Evolutionary conservation across 2,329 filamentous ascomycete species (phyloP).

Genomic region (Sarocladium oryzae): DNA sequence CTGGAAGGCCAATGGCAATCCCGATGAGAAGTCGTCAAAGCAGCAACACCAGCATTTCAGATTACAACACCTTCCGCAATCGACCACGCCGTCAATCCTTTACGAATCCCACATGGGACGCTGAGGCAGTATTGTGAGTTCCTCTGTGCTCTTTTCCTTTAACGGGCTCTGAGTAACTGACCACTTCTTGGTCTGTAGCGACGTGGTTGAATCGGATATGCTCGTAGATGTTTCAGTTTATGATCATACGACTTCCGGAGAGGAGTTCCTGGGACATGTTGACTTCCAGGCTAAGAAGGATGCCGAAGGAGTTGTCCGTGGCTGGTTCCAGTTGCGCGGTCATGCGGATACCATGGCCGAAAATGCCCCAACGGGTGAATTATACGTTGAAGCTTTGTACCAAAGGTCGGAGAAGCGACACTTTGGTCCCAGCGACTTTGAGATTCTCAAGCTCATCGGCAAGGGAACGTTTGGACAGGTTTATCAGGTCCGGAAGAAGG

Average conservation of each 20-base stretch:
- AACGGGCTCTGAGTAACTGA: neutral
- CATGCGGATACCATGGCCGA: constrained; percentile 66
- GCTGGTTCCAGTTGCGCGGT: constrained; percentile 78
- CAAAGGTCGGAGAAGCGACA: constrained; percentile 84
- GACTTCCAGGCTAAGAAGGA: constrained; percentile 64
- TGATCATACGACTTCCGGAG: constrained; percentile 70
- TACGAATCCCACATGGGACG: constrained; percentile 90
- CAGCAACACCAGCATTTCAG: constrained; percentile 81
- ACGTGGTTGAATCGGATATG: constrained; percentile 87
- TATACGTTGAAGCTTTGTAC: constrained; percentile 80
- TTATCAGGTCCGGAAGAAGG: constrained; percentile 96
- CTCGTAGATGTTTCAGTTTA: constrained; percentile 92
- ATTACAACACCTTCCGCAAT: constrained; percentile 54
- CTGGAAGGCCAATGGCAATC: constrained; percentile 81
- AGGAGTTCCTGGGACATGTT: constrained; percentile 88
- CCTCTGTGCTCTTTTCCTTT: neutral
- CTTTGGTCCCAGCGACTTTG: constrained; percentile 91
- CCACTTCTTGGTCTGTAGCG: constrained; percentile 47
- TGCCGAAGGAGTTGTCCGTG: constrained; percentile 65
- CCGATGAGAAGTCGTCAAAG: constrained; percentile 96
- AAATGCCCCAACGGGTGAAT: constrained; percentile 75
- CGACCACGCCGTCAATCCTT: constrained; percentile 51
- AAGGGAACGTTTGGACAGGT: constrained; percentile 98
- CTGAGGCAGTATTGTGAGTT: constrained; percentile 88
- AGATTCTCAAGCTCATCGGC: constrained; percentile 91